phyloP scores from a whole-genome alignment of 495 filamentous ascomycete genomes.

The Elasticomyces elasticus region DNA sequence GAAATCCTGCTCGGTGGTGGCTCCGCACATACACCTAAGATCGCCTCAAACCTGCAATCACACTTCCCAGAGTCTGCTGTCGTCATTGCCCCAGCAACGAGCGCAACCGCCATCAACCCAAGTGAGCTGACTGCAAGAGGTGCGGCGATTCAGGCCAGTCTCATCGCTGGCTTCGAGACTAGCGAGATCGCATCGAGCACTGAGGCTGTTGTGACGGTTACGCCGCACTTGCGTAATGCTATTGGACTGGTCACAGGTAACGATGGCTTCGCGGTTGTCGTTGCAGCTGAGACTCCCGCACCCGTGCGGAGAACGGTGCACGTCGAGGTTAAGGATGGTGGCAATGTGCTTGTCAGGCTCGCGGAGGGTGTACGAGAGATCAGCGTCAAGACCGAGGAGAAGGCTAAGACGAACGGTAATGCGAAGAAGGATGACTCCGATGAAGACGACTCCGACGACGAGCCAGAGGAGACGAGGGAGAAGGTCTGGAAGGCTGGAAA shows the following conservation, averaged over 20 bases:
- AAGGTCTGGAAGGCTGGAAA: slow-evolving; percentile 85
- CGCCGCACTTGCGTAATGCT: slow-evolving; percentile 76
- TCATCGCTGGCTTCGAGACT: slow-evolving; percentile 83
- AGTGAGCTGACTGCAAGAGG: slow-evolving; percentile 81
- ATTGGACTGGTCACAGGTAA: slow-evolving; percentile 76
- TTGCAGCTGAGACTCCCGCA: slow-evolving; percentile 77
- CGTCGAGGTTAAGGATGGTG: slow-evolving; percentile 62
- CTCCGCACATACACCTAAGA: slow-evolving; percentile 84
- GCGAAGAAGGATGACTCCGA: slow-evolving; percentile 53
- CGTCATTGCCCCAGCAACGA: slow-evolving; percentile 74
- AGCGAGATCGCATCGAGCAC: slow-evolving; percentile 93
- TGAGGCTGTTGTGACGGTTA: slow-evolving; percentile 88
- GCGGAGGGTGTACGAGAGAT: slow-evolving; percentile 81
- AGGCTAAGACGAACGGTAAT: slow-evolving; percentile 52
- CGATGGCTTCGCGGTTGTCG: slow-evolving; percentile 61
- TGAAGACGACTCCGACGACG: slow-evolving; percentile 60
- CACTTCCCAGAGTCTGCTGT: slow-evolving; percentile 74
- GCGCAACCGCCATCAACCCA: slow-evolving; percentile 72
- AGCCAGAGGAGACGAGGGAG: slow-evolving; percentile 76
- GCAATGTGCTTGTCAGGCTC: slow-evolving; percentile 75
- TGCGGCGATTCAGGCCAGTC: slow-evolving; percentile 86
- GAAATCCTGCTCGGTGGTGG: slow-evolving; percentile 92
- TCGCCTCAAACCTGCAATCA: slow-evolving; percentile 60
- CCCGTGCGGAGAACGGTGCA: slow-evolving; percentile 75
- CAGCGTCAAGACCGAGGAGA: slow-evolving; percentile 79